These are phyloP conservation scores for Jacaranda copaia DNA, from an alignment of 257 asterid genomes.

Conservation along the genomic window DNA sequence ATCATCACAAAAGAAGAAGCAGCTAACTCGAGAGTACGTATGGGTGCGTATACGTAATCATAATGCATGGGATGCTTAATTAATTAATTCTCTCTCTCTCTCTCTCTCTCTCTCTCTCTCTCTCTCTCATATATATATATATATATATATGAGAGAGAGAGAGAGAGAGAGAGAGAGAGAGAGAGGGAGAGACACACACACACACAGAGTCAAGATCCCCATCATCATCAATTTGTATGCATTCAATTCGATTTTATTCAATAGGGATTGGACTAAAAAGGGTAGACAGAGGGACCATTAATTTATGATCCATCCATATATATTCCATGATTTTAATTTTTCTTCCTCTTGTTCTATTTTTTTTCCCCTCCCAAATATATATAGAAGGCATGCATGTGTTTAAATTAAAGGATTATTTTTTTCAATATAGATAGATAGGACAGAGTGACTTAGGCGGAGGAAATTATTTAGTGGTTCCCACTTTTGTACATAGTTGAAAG, in stretches of 20 bases:
- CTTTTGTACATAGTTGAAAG: conserved; percentile 35
- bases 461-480: conserved; percentile 44
- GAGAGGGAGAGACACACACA: too few species aligned
- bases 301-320: conserved; percentile 27
- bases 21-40: conserved; percentile 45
- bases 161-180: too few species aligned
- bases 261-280: conserved; percentile 8
- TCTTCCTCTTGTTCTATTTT: not conserved
- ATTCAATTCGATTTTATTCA: conserved; percentile 31
- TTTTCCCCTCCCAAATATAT: not conserved
- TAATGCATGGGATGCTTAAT: conserved; percentile 61
- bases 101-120: too few species aligned
- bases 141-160: too few species aligned
- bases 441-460: too few species aligned
- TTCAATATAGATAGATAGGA: too few species aligned
- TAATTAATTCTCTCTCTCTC: not conserved
- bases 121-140: too few species aligned
- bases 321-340: not conserved
- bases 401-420: too few species aligned
- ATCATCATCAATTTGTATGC: conserved; percentile 44
- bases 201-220: conserved; percentile 12
- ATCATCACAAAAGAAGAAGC: conserved; percentile 27
- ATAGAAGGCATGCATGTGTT: conserved; percentile 5
- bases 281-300: conserved; percentile 27
- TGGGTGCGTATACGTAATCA: conserved; percentile 51